Evolutionary conservation across 164 flowering plant species (phyloP).

Genomic region (Berberis thunbergii): DNA sequence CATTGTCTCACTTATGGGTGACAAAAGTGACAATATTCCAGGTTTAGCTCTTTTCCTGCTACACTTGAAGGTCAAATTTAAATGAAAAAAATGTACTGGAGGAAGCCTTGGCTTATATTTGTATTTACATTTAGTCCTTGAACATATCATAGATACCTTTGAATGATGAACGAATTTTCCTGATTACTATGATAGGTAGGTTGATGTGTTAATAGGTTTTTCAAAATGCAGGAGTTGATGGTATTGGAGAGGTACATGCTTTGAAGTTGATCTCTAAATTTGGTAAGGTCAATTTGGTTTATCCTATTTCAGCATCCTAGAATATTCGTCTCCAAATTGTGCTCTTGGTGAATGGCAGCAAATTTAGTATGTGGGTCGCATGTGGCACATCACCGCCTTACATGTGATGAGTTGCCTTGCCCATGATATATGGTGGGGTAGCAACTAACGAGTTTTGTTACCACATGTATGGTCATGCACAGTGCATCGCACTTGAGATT

Average conservation of each 20-base stretch:
- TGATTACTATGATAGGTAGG: slow-evolving; percentile 34
- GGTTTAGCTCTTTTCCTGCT: slow-evolving; percentile 29
- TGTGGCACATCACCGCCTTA: too few species aligned
- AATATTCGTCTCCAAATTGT: background rate
- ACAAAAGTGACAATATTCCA: slow-evolving; percentile 85
- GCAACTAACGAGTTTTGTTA: too few species aligned
- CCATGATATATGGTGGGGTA: too few species aligned
- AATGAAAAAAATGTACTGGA: background rate
- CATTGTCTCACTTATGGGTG: slow-evolving; percentile 72
- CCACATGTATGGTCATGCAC: too few species aligned
- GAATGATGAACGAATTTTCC: too few species aligned
- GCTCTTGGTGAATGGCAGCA: too few species aligned
- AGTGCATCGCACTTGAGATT: too few species aligned
- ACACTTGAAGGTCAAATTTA: background rate
- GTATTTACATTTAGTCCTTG: too few species aligned
- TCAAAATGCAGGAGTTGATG: slow-evolving; percentile 64
- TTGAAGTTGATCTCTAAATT: slow-evolving; percentile 61
- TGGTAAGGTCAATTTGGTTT: slow-evolving; percentile 32
- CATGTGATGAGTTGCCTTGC: too few species aligned
- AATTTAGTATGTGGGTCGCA: too few species aligned
- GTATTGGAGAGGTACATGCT: slow-evolving; percentile 79
- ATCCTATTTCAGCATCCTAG: background rate
- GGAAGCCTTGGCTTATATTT: background rate
- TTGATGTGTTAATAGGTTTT: slow-evolving; percentile 2
- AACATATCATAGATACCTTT: too few species aligned